These are phyloP conservation scores for Pisolithus sp. DNA, from an alignment of 768 basidiomycete species.

Conservation along the genomic window DNA sequence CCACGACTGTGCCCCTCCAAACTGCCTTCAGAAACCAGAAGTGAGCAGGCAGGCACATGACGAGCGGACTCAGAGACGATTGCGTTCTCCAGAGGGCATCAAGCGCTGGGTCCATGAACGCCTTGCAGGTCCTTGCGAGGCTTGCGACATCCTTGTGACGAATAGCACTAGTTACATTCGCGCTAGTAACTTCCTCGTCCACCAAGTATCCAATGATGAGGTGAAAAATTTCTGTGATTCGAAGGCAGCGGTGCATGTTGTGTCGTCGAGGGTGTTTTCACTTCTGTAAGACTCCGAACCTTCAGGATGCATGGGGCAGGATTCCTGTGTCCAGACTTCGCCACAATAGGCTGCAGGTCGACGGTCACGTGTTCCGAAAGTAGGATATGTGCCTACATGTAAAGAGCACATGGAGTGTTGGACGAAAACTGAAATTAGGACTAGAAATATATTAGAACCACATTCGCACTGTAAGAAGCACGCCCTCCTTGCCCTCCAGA, in stretches of 20 bases:
- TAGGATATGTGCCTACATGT: no score
- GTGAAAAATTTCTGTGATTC: slow-evolving; percentile 20
- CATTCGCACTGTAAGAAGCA: no score
- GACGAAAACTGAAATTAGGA: no score
- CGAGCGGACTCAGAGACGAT: slow-evolving; percentile 22
- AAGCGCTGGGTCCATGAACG: slow-evolving; percentile 21
- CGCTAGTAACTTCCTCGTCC: slow-evolving; percentile 3
- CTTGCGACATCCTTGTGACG: slow-evolving; percentile 18
- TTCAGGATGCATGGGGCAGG: no score
- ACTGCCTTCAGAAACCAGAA: slow-evolving; percentile 14
- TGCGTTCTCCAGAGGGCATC: slow-evolving; percentile 27
- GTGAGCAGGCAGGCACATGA: slow-evolving; percentile 23
- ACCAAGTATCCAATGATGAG: slow-evolving; percentile 20
- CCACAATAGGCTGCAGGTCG: no score
- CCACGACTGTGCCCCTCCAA: slow-evolving; percentile 17
- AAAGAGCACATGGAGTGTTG: no score
- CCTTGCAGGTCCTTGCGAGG: slow-evolving; percentile 24
- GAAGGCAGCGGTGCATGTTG: slow-evolving; percentile 23
- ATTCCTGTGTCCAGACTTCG: no score
- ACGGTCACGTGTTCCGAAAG: no score
- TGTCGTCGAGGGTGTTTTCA: no score
- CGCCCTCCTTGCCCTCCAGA: no score
- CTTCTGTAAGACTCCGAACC: no score
- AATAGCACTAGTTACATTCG: slow-evolving; percentile 11
- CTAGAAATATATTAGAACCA: no score